Conservation (phyloP, 2,329 filamentous ascomycete genomes). For the Pseudogymnoascus sp. region DNA sequence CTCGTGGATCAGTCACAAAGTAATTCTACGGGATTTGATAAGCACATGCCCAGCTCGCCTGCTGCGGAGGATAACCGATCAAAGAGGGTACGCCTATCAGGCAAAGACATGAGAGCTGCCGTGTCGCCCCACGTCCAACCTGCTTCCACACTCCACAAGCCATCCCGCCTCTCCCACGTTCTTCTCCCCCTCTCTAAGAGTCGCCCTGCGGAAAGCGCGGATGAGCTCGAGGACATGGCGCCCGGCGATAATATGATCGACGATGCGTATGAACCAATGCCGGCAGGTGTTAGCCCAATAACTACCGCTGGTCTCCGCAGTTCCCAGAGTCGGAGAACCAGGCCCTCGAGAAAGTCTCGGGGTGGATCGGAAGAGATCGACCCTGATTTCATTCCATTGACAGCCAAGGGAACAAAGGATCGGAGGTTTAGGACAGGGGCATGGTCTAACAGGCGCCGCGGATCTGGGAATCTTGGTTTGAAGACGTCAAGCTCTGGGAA, state of each 20-base stretch:
- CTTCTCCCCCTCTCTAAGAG: neutral
- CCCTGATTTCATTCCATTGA: slow-evolving; percentile 6
- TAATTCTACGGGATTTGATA: neutral
- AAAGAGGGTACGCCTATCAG: neutral
- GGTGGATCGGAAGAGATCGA: neutral
- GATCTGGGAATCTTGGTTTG: neutral
- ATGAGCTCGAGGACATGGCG: neutral
- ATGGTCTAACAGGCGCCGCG: neutral
- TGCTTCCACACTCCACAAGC: neutral
- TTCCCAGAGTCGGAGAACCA: neutral
- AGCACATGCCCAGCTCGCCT: neutral
- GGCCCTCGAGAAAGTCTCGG: neutral
- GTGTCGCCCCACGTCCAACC: neutral
- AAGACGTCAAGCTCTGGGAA: neutral
- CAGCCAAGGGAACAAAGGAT: neutral
- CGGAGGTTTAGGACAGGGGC: neutral
- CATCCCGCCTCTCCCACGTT: slow-evolving; percentile 1
- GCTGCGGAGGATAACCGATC: neutral
- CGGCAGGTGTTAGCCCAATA: no score
- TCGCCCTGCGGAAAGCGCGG: neutral
- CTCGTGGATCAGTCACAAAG: neutral
- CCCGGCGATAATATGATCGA: neutral
- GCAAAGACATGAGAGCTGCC: neutral
- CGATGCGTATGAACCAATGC: neutral
- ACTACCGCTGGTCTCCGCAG: neutral